A percentile compares a stretch with the other conserved stretches of the same genome.
Evolutionary conservation across 345 rosid species (phyloP).

Genomic region (Lenwebbia sp.): DNA sequence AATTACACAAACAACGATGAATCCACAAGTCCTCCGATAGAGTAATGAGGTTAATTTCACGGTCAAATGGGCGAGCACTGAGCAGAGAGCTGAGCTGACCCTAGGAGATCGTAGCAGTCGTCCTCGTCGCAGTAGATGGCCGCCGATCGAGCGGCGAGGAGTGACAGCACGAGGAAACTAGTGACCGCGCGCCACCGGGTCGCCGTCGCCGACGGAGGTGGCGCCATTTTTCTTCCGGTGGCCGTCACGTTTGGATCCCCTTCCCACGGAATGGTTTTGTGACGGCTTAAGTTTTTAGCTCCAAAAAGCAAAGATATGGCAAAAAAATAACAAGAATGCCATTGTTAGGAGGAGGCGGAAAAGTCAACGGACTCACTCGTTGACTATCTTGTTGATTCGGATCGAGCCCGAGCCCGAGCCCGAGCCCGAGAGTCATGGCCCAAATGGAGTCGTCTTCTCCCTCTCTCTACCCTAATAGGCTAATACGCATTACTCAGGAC

Average conservation of each 20-base stretch:
- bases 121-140: constrained; percentile 96
- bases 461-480: background rate
- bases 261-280: background rate
- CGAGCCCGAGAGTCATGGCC: background rate
- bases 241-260: background rate
- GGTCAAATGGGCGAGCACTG: background rate
- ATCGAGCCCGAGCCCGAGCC: background rate
- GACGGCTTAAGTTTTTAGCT: background rate
- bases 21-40: background rate
- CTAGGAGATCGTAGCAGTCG: constrained; percentile 92
- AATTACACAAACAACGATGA: background rate
- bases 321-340: background rate
- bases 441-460: background rate
- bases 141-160: constrained; percentile 35
- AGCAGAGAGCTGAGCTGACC: constrained; percentile 23
- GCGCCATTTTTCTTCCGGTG: background rate
- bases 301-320: background rate
- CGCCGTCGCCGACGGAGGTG: constrained; percentile 28
- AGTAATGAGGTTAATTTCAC: background rate
- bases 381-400: background rate
- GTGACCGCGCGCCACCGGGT: constrained; percentile 33
- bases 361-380: background rate
- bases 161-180: constrained; percentile 20
- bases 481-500: too few relatives aligned
- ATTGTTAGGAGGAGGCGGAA: background rate